These are phyloP conservation scores for Trichoderma brevicompactum DNA, from an alignment of 2,329 filamentous ascomycete genomes.

Conservation along the genomic window DNA sequence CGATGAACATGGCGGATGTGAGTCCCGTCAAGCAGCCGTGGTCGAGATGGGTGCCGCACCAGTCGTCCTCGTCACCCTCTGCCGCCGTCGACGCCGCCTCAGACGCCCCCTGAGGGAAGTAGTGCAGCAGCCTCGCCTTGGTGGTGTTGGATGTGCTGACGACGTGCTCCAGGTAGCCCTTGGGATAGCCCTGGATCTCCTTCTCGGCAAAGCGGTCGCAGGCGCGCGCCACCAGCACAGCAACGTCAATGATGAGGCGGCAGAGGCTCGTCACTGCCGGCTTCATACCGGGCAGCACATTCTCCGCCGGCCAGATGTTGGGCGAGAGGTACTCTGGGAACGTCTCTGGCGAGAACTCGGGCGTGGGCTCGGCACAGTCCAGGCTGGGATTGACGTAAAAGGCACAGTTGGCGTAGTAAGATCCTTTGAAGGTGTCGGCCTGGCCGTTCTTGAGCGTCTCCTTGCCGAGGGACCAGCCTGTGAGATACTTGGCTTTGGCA, in stretches of 20 bases:
- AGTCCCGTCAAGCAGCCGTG: constrained; percentile 93
- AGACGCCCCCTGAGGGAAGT: constrained; percentile 70
- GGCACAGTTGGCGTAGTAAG: constrained; percentile 82
- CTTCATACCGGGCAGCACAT: constrained; percentile 75
- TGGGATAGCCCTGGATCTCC: constrained; percentile 76
- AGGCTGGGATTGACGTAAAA: constrained; percentile 71
- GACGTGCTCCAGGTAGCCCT: constrained; percentile 82
- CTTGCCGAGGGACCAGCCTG: constrained; percentile 80
- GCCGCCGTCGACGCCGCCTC: constrained; percentile 34
- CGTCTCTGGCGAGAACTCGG: constrained; percentile 60
- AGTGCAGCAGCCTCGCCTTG: constrained; percentile 90
- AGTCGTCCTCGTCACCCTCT: constrained; percentile 72
- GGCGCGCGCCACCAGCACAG: constrained; percentile 83
- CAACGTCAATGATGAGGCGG: constrained; percentile 83
- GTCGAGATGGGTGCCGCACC: constrained; percentile 91
- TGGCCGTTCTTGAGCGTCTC: constrained; percentile 79
- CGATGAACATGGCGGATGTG: constrained; percentile 94
- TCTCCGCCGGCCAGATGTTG: constrained; percentile 82
- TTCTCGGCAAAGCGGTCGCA: constrained; percentile 84
- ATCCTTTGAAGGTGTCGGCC: constrained; percentile 80
- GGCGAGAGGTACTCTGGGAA: constrained; percentile 88
- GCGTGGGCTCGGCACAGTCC: constrained; percentile 64
- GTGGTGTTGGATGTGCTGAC: constrained; percentile 85
- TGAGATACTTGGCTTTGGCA: constrained; percentile 64
- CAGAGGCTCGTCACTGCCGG: constrained; percentile 76